These are phyloP conservation scores for Saprolegnia diclina DNA, from an alignment of 352 stramenopile genomes.

Conservation along the genomic window DNA sequence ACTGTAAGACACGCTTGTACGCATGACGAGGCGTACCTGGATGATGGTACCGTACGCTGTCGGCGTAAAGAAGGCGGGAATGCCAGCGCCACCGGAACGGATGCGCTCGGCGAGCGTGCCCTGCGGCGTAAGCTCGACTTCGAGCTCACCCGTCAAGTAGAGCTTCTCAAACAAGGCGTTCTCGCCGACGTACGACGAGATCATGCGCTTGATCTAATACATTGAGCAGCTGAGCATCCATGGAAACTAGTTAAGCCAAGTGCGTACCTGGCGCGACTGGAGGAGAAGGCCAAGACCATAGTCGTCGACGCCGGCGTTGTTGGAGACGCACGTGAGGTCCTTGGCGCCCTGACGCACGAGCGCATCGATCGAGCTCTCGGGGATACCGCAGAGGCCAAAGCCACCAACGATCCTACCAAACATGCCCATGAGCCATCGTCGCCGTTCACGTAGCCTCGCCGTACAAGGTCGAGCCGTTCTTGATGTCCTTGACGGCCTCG, in stretches of 20 bases:
- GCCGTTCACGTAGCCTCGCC: constrained; percentile 9
- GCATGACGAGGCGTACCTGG: constrained; percentile 36
- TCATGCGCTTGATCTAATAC: constrained; percentile 92
- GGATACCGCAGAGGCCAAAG: constrained; percentile 90
- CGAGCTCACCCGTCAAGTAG: constrained; percentile 87
- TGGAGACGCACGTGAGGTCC: constrained; percentile 86
- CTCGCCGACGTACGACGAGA: constrained; percentile 95
- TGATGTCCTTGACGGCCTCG: constrained; percentile 71
- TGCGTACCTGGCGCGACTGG: constrained; percentile 81
- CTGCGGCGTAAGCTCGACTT: constrained; percentile 97
- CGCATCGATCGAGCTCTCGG: constrained; percentile 85
- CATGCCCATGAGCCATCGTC: constrained; percentile 8
- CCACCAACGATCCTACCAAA: constrained; percentile 68
- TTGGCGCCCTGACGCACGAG: constrained; percentile 71
- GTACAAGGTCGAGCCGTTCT: constrained; percentile 61
- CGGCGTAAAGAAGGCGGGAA: constrained; percentile 95
- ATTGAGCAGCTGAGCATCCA: background rate
- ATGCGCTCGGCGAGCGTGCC: constrained; percentile 92
- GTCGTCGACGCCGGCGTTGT: constrained; percentile 92
- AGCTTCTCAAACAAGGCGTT: constrained; percentile 93
- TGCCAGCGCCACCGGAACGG: constrained; percentile 88
- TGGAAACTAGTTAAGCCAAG: background rate
- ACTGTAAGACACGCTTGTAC: constrained; percentile 4
- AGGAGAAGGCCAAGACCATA: constrained; percentile 91
- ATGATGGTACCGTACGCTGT: constrained; percentile 92